Conservation (phyloP, 2,329 filamentous ascomycete species). For the Neofusicoccum ribis region DNA sequence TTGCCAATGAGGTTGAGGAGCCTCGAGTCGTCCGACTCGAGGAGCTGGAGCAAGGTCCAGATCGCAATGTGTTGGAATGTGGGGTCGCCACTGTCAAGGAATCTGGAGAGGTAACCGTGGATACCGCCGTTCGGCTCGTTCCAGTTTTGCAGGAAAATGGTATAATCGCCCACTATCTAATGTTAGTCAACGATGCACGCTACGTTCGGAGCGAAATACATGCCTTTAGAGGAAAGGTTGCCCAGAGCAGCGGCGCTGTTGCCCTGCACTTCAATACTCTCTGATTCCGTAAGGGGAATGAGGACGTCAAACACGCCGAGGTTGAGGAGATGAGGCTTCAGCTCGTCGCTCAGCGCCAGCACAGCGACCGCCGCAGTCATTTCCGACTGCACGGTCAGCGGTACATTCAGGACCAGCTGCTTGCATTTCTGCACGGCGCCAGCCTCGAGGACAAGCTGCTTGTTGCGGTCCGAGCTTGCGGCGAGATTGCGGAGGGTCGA, state of each 20-base stretch:
- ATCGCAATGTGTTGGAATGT: constrained; percentile 99
- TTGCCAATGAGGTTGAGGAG: constrained; percentile 87
- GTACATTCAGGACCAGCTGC: constrained; percentile 88
- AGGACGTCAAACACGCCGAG: constrained; percentile 95
- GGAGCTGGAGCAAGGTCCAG: constrained; percentile 92
- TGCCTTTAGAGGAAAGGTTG: constrained; percentile 96
- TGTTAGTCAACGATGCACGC: constrained; percentile 29
- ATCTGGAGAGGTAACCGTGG: constrained; percentile 89
- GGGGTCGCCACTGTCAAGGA: constrained; percentile 89
- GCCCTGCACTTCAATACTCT: constrained; percentile 96
- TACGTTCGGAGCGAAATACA: constrained; percentile 24
- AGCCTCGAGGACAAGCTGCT: constrained; percentile 93
- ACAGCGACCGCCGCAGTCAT: constrained; percentile 99
- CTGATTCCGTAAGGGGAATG: constrained; percentile 90
- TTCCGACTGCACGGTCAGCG: constrained; percentile 92
- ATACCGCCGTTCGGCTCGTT: constrained; percentile 89
- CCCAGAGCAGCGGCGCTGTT: constrained; percentile 96
- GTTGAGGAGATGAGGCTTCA: constrained; percentile 87
- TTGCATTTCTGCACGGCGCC: constrained; percentile 99
- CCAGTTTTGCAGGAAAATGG: constrained; percentile 95
- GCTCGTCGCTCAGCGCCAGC: constrained; percentile 88
- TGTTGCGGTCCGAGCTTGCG: constrained; percentile 96
- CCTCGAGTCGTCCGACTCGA: constrained; percentile 90
- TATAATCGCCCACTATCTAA: constrained; percentile 83
- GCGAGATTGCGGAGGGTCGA: constrained; percentile 94